These are phyloP conservation scores for Xylaria sp. DNA, from an alignment of 2,329 filamentous ascomycete genomes.

Conservation along the genomic window DNA sequence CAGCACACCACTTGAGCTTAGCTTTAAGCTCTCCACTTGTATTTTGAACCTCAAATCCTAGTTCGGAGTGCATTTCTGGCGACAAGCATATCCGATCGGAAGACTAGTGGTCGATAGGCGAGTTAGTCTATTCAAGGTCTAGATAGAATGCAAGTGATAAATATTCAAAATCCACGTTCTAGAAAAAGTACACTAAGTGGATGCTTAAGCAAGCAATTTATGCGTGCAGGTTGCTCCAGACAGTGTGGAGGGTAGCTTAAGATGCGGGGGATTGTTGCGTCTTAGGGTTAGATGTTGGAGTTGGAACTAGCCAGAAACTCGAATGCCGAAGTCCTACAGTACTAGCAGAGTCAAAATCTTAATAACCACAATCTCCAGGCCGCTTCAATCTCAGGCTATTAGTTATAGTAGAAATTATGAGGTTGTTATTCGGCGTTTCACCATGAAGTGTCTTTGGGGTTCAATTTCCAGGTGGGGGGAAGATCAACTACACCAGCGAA, in stretches of 20 bases:
- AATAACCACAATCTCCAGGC: background rate
- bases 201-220: background rate
- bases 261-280: background rate
- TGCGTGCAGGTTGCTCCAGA: background rate
- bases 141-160: too few species aligned
- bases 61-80: background rate
- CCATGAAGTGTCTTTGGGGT: conserved; percentile 9
- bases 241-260: background rate
- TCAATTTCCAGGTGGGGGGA: conserved; percentile 13
- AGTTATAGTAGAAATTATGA: conserved; percentile 4
- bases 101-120: background rate
- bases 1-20: background rate
- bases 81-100: background rate
- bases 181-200: background rate
- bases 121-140: background rate
- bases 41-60: background rate
- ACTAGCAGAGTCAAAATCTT: background rate
- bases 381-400: background rate
- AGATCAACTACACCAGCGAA: conserved; percentile 12
- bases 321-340: background rate
- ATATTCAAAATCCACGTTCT: background rate
- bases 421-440: background rate
- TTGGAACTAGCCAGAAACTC: background rate
- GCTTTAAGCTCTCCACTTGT: background rate
- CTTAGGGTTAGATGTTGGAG: background rate